phyloP scores from a whole-genome alignment of 495 filamentous ascomycete species.

The Parachaetomium inaequale region DNA sequence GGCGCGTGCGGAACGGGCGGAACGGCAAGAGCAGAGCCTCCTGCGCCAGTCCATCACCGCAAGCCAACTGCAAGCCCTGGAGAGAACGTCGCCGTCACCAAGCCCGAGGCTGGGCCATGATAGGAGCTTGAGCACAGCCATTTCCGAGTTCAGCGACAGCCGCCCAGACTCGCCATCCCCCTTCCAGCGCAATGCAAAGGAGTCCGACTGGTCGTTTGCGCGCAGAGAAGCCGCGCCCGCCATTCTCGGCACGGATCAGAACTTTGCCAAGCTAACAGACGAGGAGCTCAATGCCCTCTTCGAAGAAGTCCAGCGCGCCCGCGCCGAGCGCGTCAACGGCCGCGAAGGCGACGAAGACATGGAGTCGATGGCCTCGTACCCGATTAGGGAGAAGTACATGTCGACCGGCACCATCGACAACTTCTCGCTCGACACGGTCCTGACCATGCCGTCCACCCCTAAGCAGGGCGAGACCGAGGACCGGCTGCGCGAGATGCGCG shows the following conservation, averaged over 20 bases:
- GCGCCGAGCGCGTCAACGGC: constrained; percentile 73
- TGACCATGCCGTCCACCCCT: constrained; percentile 92
- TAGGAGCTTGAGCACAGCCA: constrained; percentile 67
- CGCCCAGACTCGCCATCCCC: constrained; percentile 78
- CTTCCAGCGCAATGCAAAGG: constrained; percentile 59
- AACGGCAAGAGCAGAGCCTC: constrained; percentile 60
- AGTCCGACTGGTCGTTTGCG: constrained; percentile 95
- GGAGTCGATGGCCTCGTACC: constrained; percentile 85
- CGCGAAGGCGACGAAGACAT: constrained; percentile 80
- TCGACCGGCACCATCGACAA: constrained; percentile 94
- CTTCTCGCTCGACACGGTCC: constrained; percentile 88
- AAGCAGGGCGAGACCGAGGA: constrained; percentile 71
- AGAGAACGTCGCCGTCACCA: constrained; percentile 46
- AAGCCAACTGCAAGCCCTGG: constrained; percentile 61
- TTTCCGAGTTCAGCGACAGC: constrained; percentile 62
- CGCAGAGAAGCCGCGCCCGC: constrained; percentile 87
- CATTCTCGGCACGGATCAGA: constrained; percentile 87
- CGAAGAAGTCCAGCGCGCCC: constrained; percentile 86
- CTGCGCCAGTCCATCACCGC: constrained; percentile 85
- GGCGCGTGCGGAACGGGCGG: constrained; percentile 85
- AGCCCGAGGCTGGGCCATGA: constrained; percentile 72
- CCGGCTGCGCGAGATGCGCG: constrained; percentile 64
- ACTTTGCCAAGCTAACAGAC: constrained; percentile 81
- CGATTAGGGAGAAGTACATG: constrained; percentile 90
- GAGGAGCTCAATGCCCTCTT: constrained; percentile 94